Base-by-base conservation (phyloP, 75 land plant species). In the Selaginella moellendorffii region DNA sequence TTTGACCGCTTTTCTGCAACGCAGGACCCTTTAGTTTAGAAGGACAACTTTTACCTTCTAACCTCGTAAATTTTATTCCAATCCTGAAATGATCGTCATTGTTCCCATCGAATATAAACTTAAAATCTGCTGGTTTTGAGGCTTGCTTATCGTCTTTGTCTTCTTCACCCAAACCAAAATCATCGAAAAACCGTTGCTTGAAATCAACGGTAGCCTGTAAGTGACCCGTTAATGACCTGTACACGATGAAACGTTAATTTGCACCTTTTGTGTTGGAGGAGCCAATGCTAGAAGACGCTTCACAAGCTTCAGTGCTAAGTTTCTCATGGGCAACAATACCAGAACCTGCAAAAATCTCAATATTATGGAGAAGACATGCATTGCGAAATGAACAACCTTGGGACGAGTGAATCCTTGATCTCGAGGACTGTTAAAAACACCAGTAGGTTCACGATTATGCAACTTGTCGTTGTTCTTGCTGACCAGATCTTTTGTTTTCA, bases 391-490 rank as follows among this genome's bases (percentile, higher is more conserved):
- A 8, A 56, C 23, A 56, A 93, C 98, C 96, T 89, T 93, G 2
- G 98, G 90, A 64, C 96, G 87, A 64, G 96, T 85, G 75, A 89
- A 93, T 1, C 98, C 98, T 60, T 82, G 96, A 68, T 93, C 98
- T 65, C 81, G 85, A n/a, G 76, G 85, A 26, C 53, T 63, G 60
- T 71, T 79, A 14, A 64, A 30, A 23, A 64, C 68, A 29, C 31
- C 31, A 61, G 29, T 53, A 23, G 25, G 19, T 54, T 21, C 51
- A n/a, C 68, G 54, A 31, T 31, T 65, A 24, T 54, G 68, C 27
- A 91, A 23, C 68, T 84, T 93, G 24, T 78, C 76, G 54, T 86
- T 83, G 75, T 93, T 89, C 69, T 84, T 86, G 2, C 46, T 77
- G 25, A 93, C 77, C 69, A 82, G 72, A 70, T 86, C 82, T 70